Conservation (phyloP, 2,329 filamentous ascomycete species). For the Didymella keratinophila region DNA sequence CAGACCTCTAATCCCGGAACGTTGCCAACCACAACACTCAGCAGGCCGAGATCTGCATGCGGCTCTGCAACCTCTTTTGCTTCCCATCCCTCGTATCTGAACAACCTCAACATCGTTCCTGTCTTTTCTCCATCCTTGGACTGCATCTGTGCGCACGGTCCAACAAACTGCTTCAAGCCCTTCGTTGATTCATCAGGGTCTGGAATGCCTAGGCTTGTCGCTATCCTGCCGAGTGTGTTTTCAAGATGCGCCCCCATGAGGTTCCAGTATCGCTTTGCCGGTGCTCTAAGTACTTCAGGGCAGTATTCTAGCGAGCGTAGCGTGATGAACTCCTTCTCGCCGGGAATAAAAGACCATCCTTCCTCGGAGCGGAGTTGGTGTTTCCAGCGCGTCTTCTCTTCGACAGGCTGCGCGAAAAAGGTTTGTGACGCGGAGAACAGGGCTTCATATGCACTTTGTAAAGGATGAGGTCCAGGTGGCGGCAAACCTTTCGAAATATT, state of each 20-base stretch:
- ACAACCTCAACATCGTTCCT: conserved; percentile 48
- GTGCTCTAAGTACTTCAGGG: conserved; percentile 40
- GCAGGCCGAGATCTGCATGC: conserved; percentile 47
- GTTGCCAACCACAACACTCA: conserved; percentile 46
- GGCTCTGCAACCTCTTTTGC: conserved; percentile 48
- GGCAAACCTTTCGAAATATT: neutral
- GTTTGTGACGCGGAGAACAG: conserved; percentile 42
- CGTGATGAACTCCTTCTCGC: conserved; percentile 53
- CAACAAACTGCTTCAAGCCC: conserved; percentile 38
- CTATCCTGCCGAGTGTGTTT: conserved; percentile 36
- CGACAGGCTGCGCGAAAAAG: conserved; percentile 42
- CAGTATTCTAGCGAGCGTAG: conserved; percentile 43
- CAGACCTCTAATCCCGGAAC: conserved; percentile 50
- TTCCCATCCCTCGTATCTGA: conserved; percentile 48
- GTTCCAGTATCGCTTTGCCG: conserved; percentile 46
- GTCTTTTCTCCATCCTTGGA: conserved; percentile 35
- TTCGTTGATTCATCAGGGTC: conserved; percentile 18
- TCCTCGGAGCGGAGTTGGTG: conserved; percentile 47
- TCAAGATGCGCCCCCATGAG: conserved; percentile 40
- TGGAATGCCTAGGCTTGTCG: conserved; percentile 29
- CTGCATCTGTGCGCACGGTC: conserved; percentile 36
- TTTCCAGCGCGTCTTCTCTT: conserved; percentile 42
- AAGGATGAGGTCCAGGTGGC: conserved; percentile 32
- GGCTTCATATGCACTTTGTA: conserved; percentile 39
- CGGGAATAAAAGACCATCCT: conserved; percentile 46